Conservation (phyloP, 352 stramenopile genomes). For the Pythium sukuiense region DNA sequence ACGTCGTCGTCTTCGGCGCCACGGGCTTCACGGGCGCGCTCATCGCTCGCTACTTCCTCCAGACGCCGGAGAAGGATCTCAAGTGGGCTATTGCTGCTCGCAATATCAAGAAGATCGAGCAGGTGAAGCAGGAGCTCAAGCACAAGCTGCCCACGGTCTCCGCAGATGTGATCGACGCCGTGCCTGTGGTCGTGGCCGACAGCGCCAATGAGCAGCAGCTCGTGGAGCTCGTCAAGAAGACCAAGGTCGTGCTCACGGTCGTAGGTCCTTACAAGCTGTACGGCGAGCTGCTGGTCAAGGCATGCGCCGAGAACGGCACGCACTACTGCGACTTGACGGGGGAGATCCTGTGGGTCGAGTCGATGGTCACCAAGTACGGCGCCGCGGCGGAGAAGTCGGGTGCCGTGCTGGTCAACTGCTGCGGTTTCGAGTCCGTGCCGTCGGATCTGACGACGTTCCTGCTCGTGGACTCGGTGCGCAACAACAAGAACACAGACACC, state of each 20-base stretch:
- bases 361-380: conserved; percentile 80
- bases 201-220: conserved; percentile 58
- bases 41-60: conserved; percentile 65
- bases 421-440: conserved; percentile 89
- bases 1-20: conserved; percentile 84
- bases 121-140: conserved; percentile 58
- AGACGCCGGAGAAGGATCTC: conserved; percentile 46
- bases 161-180: conserved; percentile 40
- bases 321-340: conserved; percentile 93
- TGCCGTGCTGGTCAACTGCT: conserved; percentile 85
- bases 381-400: conserved; percentile 53
- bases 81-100: conserved; percentile 89
- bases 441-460: conserved; percentile 82
- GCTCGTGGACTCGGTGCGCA: conserved; percentile 63
- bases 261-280: conserved; percentile 90
- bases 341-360: conserved; percentile 85
- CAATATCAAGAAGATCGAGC: conserved; percentile 69
- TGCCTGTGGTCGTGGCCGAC: conserved; percentile 57
- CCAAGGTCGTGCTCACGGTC: conserved; percentile 74
- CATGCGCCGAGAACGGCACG: conserved; percentile 82
- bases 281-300: conserved; percentile 77
- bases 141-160: conserved; percentile 39
- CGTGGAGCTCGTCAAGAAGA: conserved; percentile 72
- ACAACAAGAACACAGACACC: conserved; percentile 42
- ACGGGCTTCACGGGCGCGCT: conserved; percentile 89